These are phyloP conservation scores for Starmerella bacillaris DNA, from an alignment of 805 yeast genomes.

Conservation along the genomic window DNA sequence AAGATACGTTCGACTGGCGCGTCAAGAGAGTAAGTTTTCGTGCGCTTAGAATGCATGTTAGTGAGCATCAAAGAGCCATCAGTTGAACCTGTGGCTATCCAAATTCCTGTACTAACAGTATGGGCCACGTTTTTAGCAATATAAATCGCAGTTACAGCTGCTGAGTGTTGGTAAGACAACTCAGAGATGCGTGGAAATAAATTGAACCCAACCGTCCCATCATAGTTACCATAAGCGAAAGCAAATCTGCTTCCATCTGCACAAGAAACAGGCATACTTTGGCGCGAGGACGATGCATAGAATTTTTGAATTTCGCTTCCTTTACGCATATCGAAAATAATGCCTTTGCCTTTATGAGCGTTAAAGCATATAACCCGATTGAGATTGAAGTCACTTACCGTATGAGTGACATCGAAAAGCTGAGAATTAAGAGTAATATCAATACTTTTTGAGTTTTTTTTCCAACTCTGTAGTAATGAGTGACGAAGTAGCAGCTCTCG, in stretches of 20 bases:
- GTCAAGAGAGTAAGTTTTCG: background rate
- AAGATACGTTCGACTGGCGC: background rate
- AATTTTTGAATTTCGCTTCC: constrained; percentile 19
- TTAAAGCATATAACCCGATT: constrained; percentile 16
- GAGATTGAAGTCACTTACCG: constrained; percentile 15
- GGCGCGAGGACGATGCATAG: constrained; percentile 13
- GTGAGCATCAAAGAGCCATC: constrained; percentile 11
- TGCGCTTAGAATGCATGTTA: constrained; percentile 1
- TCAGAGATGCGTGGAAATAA: too few species aligned
- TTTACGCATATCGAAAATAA: constrained; percentile 19
- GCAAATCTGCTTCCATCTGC: constrained; percentile 21
- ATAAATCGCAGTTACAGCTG: too few species aligned
- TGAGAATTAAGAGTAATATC: constrained; percentile 17
- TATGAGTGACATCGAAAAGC: constrained; percentile 13
- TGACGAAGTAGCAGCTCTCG: constrained; percentile 18
- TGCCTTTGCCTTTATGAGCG: constrained; percentile 16
- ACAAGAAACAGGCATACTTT: constrained; percentile 8
- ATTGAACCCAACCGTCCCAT: constrained; percentile 17
- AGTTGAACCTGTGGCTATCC: too few species aligned
- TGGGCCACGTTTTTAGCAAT: too few species aligned
- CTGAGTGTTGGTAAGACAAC: too few species aligned
- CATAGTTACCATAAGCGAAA: constrained; percentile 17
- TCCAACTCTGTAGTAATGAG: constrained; percentile 19
- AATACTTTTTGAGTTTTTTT: constrained; percentile 13
- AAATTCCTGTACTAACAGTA: too few species aligned